Base-by-base conservation (phyloP, 1,139 yeast species). In the Hemisphaericaspora lyxosophila region DNA sequence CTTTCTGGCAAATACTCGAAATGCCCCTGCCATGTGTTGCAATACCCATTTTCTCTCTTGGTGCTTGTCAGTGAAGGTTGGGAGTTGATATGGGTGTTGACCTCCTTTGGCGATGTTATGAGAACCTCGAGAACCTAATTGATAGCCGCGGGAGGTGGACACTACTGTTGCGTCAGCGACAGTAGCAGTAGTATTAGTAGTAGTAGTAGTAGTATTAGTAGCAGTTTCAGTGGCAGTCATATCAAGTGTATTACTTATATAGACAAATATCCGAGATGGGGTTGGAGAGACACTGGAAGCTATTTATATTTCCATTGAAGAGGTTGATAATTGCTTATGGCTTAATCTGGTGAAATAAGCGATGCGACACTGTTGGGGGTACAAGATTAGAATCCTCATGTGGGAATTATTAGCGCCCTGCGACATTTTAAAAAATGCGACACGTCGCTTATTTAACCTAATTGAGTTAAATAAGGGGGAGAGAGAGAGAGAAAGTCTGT, bases 11-110 rank as follows among this genome's bases (percentile, higher is more conserved):
- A 85, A 84, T 2, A 82, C 78, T 42, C 95, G 71, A 63, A 85
- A 86, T 0, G 90, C 90, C 13, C 81, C 90, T 2, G 95, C 95
- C 82, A 83, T 76, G 52, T 85, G 94, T 55, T 85, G 78, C 41
- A 78, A 64, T 49, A 78, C 64, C 83, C 85, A 82, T 54, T 72
- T 63, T 41, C 90, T 68, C 54, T 83, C 73, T 34, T 68, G 71
- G 26, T 61, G 49, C 37, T 71, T 71, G 51, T 77, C 78, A 15
- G 52, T 42, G 54, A 82, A 81, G 33, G 53, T 50, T 5, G 90
- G 89, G 20, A 71, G 53, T 24, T 64, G 68, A 53, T 65, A 67
- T 3, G 82, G 82, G 43, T 66, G 74, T 7, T 58, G 60, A 34
- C 63, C 62, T 3, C 82, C 82, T 54, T 61, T 65, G 35, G 80